phyloP scores from a whole-genome alignment of 106 monocot genomes.

The Vanilla planifolia region DNA sequence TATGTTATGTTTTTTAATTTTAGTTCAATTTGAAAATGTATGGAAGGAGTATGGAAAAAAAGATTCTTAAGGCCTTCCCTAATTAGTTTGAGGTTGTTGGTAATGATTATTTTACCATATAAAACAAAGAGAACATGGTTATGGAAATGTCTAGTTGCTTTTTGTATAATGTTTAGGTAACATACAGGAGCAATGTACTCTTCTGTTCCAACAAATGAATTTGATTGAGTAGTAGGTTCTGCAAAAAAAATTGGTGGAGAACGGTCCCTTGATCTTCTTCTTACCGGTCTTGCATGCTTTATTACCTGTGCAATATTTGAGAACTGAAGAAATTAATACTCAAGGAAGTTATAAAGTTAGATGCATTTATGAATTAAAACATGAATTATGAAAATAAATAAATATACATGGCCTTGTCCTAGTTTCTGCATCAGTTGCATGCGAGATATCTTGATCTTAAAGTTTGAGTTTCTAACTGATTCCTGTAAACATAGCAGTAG shows the following conservation, averaged over 20 bases:
- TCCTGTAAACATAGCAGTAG: too few species aligned
- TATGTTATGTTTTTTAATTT: too few species aligned
- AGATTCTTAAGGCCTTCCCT: too few species aligned
- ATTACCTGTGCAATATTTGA: slow-evolving; percentile 49
- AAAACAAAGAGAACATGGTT: not conserved
- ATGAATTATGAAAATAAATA: too few species aligned
- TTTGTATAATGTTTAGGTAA: not conserved
- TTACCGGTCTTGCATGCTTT: slow-evolving; percentile 35
- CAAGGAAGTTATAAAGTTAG: not conserved
- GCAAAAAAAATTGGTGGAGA: slow-evolving; percentile 69
- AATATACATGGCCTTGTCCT: too few species aligned
- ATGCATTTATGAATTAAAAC: too few species aligned
- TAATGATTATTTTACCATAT: not conserved
- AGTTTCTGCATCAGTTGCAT: too few species aligned
- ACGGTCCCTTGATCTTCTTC: slow-evolving; percentile 46
- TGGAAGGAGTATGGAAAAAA: too few species aligned
- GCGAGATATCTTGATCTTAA: too few species aligned
- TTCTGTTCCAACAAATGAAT: slow-evolving; percentile 98
- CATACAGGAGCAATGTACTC: slow-evolving; percentile 97
- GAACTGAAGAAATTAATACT: not conserved
- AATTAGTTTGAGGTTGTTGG: not conserved
- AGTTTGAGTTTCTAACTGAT: too few species aligned
- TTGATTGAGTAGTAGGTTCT: slow-evolving; percentile 90
- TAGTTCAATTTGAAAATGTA: too few species aligned
- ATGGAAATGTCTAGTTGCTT: not conserved